Evolutionary conservation across 257 asterid genomes (phyloP).

Genomic region (Ehretia macrophylla): DNA sequence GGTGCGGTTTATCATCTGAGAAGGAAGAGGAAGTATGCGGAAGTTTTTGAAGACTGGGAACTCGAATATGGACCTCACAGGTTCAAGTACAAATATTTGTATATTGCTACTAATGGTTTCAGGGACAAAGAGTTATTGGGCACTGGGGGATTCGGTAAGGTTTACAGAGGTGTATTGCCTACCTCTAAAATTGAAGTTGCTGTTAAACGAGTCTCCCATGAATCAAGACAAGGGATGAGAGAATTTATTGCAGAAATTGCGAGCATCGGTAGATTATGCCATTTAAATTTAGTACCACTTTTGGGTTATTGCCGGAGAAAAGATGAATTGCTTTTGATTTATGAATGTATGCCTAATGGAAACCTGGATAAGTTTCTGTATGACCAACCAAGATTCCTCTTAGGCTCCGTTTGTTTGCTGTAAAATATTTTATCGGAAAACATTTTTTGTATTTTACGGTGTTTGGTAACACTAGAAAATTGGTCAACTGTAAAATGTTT

Average conservation of each 20-base stretch:
- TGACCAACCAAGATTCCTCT: constrained; percentile 25
- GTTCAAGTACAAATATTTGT: constrained; percentile 50
- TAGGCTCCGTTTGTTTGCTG: no score
- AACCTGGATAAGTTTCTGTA: constrained; percentile 59
- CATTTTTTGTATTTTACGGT: no score
- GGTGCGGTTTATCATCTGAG: constrained; percentile 18
- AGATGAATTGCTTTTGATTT: constrained; percentile 52
- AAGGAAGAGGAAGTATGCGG: constrained; percentile 28
- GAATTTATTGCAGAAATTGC: constrained; percentile 85
- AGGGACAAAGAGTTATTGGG: constrained; percentile 51
- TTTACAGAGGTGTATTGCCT: constrained; percentile 53
- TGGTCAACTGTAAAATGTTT: no score
- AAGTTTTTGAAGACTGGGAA: constrained; percentile 70
- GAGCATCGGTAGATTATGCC: constrained; percentile 64
- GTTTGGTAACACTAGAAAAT: no score
- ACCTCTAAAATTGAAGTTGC: constrained; percentile 48
- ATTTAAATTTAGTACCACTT: constrained; percentile 61
- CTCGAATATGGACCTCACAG: constrained; percentile 67
- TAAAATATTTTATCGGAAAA: no score
- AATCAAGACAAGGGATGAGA: constrained; percentile 51
- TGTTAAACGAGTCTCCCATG: constrained; percentile 56
- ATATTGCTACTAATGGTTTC: constrained; percentile 57
- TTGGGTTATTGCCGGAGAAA: constrained; percentile 81
- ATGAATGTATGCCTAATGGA: constrained; percentile 65
- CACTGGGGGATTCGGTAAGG: constrained; percentile 67